phyloP scores from a whole-genome alignment of 2,329 filamentous ascomycete genomes.

The Cordyceps tenuipes region DNA sequence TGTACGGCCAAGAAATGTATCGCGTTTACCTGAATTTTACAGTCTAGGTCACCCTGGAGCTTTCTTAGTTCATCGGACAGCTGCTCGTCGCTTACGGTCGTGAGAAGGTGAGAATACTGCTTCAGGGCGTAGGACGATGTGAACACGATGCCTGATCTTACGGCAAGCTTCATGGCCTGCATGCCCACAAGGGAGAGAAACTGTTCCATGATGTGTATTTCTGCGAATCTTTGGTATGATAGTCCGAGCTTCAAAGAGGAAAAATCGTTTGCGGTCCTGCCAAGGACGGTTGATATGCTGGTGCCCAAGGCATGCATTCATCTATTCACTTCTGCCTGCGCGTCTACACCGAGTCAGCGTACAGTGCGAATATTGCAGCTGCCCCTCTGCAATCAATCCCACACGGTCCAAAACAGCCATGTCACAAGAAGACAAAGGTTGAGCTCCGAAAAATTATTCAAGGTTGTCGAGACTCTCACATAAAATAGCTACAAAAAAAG shows the following conservation, averaged over 20 bases:
- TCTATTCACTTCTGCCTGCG: slow-evolving; percentile 3
- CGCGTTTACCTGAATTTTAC: slow-evolving; percentile 69
- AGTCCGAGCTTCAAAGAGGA: neutral
- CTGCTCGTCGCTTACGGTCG: slow-evolving; percentile 63
- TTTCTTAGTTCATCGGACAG: slow-evolving; percentile 59
- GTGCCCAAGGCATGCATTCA: neutral
- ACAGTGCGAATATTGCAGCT: slow-evolving; percentile 6
- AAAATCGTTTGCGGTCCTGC: neutral
- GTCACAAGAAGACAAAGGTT: neutral
- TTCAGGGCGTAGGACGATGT: slow-evolving; percentile 79
- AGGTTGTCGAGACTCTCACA: neutral
- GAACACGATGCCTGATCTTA: slow-evolving; percentile 75
- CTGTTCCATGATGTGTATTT: slow-evolving; percentile 49
- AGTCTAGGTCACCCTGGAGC: slow-evolving; percentile 67
- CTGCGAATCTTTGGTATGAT: no score
- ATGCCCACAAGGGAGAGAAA: slow-evolving; percentile 44
- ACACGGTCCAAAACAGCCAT: neutral
- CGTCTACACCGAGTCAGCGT: neutral
- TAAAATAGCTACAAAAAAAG: neutral
- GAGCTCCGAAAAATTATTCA: neutral
- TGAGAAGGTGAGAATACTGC: slow-evolving; percentile 71
- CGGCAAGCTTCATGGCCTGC: slow-evolving; percentile 87
- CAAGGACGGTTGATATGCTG: neutral
- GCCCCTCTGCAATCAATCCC: neutral
- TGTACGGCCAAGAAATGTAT: neutral